Evolutionary conservation across 805 yeast genomes (phyloP).

Genomic region (Ogataea ganodermae): DNA sequence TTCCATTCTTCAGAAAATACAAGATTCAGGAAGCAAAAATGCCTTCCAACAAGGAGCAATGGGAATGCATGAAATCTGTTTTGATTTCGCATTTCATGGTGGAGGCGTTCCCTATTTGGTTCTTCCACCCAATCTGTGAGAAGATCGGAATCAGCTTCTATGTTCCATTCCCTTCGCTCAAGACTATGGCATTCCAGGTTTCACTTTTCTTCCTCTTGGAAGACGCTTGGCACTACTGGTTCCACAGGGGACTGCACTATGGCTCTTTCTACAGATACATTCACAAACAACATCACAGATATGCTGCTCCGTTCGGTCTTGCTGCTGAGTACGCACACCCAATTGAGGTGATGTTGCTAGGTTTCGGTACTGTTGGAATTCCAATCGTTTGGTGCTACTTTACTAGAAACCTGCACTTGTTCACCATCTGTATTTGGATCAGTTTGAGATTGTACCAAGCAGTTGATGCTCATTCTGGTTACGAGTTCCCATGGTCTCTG

Average conservation of each 20-base stretch:
- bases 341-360: constrained; percentile 83
- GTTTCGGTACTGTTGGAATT: constrained; percentile 95
- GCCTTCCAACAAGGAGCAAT: constrained; percentile 81
- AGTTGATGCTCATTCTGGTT: constrained; percentile 96
- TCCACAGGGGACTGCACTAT: constrained; percentile 86
- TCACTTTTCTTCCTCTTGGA: constrained; percentile 79
- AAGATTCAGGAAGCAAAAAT: constrained; percentile 87
- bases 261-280: constrained; percentile 88
- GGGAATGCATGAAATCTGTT: constrained; percentile 89
- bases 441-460: constrained; percentile 90
- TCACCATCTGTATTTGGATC: constrained; percentile 90
- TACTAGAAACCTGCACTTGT: constrained; percentile 77
- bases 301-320: constrained; percentile 96
- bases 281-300: constrained; percentile 97
- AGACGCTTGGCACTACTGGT: constrained; percentile 97
- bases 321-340: constrained; percentile 99
- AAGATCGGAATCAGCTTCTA: constrained; percentile 71
- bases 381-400: constrained; percentile 83
- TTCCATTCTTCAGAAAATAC: constrained; percentile 82
- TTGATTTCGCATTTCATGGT: constrained; percentile 85
- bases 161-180: constrained; percentile 81
- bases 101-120: constrained; percentile 96
- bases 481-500: constrained; percentile 96
- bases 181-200: constrained; percentile 64
- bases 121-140: constrained; percentile 90